These are phyloP conservation scores for Silene uniflora DNA, from an alignment of 148 eudicot genomes.

Conservation along the genomic window DNA sequence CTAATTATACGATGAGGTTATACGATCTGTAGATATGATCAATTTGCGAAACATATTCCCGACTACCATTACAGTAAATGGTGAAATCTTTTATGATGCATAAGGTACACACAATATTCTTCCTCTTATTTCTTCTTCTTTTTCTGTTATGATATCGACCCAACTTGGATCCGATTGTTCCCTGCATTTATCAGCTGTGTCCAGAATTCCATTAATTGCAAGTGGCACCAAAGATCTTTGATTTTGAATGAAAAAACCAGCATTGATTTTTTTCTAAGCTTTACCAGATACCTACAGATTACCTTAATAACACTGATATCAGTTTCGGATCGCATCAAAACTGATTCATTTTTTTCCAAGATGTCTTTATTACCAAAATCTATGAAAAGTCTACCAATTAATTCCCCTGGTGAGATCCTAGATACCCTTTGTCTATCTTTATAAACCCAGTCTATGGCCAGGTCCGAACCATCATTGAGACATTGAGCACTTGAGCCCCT, in stretches of 20 bases:
- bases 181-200: neutral
- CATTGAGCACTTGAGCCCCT: neutral
- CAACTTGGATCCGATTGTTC: constrained; percentile 6
- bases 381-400: neutral
- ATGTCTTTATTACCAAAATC: neutral
- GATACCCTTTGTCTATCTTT: neutral
- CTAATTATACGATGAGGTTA: constrained; percentile 2
- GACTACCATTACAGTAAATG: constrained; percentile 12
- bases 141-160: neutral
- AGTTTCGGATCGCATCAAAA: neutral
- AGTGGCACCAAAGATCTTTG: neutral
- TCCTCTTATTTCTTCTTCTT: neutral
- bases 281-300: neutral
- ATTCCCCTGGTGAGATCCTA: neutral
- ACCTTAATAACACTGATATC: constrained; percentile 6
- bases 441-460: neutral
- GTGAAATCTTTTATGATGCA: neutral
- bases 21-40: neutral
- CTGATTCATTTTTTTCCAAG: neutral
- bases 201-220: constrained; percentile 4
- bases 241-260: neutral
- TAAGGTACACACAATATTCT: neutral
- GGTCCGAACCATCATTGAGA: neutral
- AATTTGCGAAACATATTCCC: constrained; percentile 7
- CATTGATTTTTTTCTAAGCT: constrained; percentile 5